Evolutionary conservation across 139 green algal genomes (phyloP).

Genomic region (Micractinium sp.): DNA sequence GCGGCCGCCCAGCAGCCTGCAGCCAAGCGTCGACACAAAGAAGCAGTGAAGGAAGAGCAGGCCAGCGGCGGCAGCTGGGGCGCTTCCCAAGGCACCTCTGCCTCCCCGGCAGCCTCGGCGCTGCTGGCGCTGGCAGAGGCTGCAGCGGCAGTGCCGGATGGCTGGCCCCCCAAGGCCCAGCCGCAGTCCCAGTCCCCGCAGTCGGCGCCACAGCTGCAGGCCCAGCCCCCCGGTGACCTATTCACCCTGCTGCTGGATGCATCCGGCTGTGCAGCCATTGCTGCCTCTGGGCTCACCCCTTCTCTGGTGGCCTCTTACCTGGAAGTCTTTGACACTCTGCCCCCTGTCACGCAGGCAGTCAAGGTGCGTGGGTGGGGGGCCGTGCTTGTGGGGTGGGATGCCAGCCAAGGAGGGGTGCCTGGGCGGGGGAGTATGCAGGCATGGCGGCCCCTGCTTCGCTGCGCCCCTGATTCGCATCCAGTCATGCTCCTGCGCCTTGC

Average conservation of each 20-base stretch:
- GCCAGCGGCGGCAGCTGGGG: neutral
- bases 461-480: no score
- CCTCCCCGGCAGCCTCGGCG: neutral
- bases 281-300: neutral
- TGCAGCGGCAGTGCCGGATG: neutral
- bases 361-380: no score
- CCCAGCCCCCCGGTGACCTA: neutral
- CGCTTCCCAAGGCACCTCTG: neutral
- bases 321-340: neutral
- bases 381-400: no score
- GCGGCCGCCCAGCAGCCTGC: neutral
- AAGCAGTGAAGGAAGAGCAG: neutral
- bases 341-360: neutral
- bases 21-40: neutral
- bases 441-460: no score
- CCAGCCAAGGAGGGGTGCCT: no score
- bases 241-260: neutral
- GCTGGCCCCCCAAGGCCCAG: neutral
- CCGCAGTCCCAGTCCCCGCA: neutral
- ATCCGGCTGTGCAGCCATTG: neutral
- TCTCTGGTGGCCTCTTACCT: neutral
- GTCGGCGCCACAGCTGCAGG: no score
- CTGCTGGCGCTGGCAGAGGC: neutral
- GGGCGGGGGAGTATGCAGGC: no score
- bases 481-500: no score